A percentile compares a stretch with the other conserved stretches of the same genome.
Evolutionary conservation across 2,329 filamentous ascomycete species (phyloP).

Genomic region (Penicillium sp.): DNA sequence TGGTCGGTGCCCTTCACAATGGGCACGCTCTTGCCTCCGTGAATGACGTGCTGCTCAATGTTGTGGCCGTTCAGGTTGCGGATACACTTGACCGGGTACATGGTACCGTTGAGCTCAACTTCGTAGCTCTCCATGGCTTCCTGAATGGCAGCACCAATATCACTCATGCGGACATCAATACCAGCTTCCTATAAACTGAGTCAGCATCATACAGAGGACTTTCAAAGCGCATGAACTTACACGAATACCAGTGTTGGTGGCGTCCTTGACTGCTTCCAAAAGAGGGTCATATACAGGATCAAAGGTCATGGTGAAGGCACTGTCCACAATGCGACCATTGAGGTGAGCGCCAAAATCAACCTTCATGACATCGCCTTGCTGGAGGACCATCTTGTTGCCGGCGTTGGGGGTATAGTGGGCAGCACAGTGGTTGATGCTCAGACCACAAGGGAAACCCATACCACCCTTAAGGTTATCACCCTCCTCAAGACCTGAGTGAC

Average conservation of each 20-base stretch:
- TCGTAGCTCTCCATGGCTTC: slow-evolving; percentile 94
- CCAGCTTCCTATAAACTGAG: slow-evolving; percentile 68
- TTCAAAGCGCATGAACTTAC: slow-evolving; percentile 33
- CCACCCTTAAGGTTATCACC: slow-evolving; percentile 77
- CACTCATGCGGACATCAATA: slow-evolving; percentile 85
- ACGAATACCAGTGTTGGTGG: slow-evolving; percentile 72
- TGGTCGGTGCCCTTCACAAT: slow-evolving; percentile 86
- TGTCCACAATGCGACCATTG: slow-evolving; percentile 70
- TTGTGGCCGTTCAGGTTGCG: slow-evolving; percentile 88
- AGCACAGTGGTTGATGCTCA: slow-evolving; percentile 81
- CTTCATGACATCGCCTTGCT: slow-evolving; percentile 70
- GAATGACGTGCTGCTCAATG: slow-evolving; percentile 85
- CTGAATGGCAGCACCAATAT: slow-evolving; percentile 81
- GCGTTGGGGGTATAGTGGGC: slow-evolving; percentile 87
- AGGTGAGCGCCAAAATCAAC: slow-evolving; percentile 72
- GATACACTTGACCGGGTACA: slow-evolving; percentile 79
- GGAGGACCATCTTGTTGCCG: slow-evolving; percentile 72
- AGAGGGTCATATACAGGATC: slow-evolving; percentile 69
- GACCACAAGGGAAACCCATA: slow-evolving; percentile 82
- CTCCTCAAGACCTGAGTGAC: slow-evolving; percentile 73
- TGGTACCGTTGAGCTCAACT: slow-evolving; percentile 76
- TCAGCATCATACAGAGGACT: slow-evolving; percentile 9
- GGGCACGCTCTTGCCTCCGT: slow-evolving; percentile 87
- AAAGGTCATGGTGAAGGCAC: slow-evolving; percentile 68
- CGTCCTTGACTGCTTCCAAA: slow-evolving; percentile 65